Base-by-base conservation (phyloP, 345 rosid genomes). In the Hypericum perforatum region DNA sequence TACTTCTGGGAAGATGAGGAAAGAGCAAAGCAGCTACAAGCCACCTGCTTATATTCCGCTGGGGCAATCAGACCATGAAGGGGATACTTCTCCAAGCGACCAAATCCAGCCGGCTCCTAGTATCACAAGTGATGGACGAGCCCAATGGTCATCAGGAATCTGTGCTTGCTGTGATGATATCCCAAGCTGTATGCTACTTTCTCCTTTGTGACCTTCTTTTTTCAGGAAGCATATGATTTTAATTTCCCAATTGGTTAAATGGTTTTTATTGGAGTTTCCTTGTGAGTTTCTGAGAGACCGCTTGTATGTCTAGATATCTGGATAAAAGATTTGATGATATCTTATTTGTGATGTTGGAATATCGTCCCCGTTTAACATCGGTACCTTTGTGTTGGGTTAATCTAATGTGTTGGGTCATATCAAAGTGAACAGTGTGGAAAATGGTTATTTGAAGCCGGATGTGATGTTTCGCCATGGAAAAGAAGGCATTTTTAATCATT, bases 151-250 rank as follows among this genome's bases (percentile, higher is more conserved):
- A 16, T 91, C 96, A 63, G 98, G 98, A 72, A 87, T 91, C 56
- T 91, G 98, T 63, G 98, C 96, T 42, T 91, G 98, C 57, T 85
- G 78, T 67, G 98, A 91, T 81, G 98, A 91, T 76, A 72, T 78
- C 74, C 95, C 72, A 78, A 91, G 95, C 92, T 91, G 96, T 87
- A 91, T 70, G 92, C 82, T 79, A 78, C 86, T 84, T 76, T 80
- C 63, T 85, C 77, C 68, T 69, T 56, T 78, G 69, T 75, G 70
- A 69, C 77, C 92, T 78, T 84, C 69, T 69, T 78, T 75, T 78
- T 71, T 69, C 70, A 56, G 58, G 66, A 65, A 13, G 65, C 59
- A 73, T 37, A 56, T 64, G 16, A 59, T 50, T 52, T 76, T 62
- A 74, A 84, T 84, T 94, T 80, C 90, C 71, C 63, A 64, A 74